Percentiles rank a stretch among this genome's conserved stretches.
These are phyloP conservation scores for Leucocoprinus sp. DNA, from an alignment of 768 basidiomycete species.

Conservation along the genomic window DNA sequence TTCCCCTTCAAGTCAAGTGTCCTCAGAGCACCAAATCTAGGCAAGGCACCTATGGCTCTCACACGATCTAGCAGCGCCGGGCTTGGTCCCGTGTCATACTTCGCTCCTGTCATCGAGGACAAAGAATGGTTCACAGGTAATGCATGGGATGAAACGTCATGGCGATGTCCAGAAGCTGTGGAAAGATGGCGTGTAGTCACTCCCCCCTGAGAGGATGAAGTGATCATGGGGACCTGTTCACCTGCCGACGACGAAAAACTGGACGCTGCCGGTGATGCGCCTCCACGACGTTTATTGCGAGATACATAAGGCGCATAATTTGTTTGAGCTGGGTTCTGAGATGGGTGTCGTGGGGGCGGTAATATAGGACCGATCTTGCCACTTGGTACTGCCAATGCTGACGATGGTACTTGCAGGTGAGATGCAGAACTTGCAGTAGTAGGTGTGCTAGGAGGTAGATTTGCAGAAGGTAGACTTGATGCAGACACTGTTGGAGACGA, in stretches of 20 bases:
- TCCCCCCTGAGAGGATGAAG: constrained; percentile 48
- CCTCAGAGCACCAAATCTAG: constrained; percentile 75
- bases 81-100: constrained; percentile 47
- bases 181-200: constrained; percentile 39
- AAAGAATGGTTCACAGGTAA: neutral
- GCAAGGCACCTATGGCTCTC: constrained; percentile 79
- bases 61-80: constrained; percentile 83
- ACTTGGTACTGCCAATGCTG: constrained; percentile 13
- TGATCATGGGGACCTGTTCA: constrained; percentile 58
- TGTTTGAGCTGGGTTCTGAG: constrained; percentile 25
- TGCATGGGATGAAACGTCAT: neutral
- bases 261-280: constrained; percentile 27
- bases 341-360: constrained; percentile 61
- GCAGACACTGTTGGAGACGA: constrained; percentile 30
- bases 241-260: constrained; percentile 37
- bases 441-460: constrained; percentile 22
- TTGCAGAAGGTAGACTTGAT: constrained; percentile 22
- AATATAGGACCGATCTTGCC: constrained; percentile 20
- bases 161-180: neutral
- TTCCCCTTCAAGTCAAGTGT: constrained; percentile 91
- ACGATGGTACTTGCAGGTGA: constrained; percentile 32
- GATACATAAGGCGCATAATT: constrained; percentile 10
- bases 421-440: constrained; percentile 22
- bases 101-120: neutral
- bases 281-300: constrained; percentile 15